Base-by-base conservation (phyloP, 164 flowering plant genomes). In the Nymphaea colorata region DNA sequence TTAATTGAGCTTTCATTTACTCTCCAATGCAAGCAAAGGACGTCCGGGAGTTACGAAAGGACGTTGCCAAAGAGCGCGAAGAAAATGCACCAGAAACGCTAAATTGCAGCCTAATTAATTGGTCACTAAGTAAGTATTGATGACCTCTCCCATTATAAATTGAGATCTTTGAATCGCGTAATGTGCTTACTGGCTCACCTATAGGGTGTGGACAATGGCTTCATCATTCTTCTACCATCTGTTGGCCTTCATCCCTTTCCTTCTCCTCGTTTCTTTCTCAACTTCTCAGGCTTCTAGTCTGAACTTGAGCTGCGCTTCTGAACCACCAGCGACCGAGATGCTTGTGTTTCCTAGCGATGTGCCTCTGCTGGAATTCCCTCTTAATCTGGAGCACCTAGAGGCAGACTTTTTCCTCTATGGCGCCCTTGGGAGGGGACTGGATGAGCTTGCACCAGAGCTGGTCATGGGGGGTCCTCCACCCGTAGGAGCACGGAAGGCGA, bases 391-490 rank as follows among this genome's bases (percentile, higher is more conserved):
- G 62, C 42, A 45, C 65, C 61, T 71, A 10, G 73, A 70, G 43
- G 66, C 69, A 3, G 73, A 71, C 60, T 65, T 66, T 61, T 71
- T 66, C 69, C 64, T 71, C 36, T 71, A 42, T 8, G 66, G 69
- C 15, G 66, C 69, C 41, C 53, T 66, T 2, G 69, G 69, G 11
- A 15, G 44, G 6, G 73, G 73, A 41, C 25, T 71, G 6, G 73
- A 66, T 17, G 18, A 2, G 2, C 41, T 71, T 41, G 65, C 65
- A 11, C 73, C 69, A 16, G 14, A 44, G 36, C 44, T 66, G 15
- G 66, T 64, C 41, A 36, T 18, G 69, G 73, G 73, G 7, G 73
- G 73, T 6, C 42, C 69, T 12, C 66, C 73, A 2, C 68, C 73
- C 12, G 36, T 47, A 1, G 69, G 73, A 2, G 66, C 41, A 2